These are phyloP conservation scores for Leishmania turanica DNA, from an alignment of 208 protist genomes.

Conservation along the genomic window DNA sequence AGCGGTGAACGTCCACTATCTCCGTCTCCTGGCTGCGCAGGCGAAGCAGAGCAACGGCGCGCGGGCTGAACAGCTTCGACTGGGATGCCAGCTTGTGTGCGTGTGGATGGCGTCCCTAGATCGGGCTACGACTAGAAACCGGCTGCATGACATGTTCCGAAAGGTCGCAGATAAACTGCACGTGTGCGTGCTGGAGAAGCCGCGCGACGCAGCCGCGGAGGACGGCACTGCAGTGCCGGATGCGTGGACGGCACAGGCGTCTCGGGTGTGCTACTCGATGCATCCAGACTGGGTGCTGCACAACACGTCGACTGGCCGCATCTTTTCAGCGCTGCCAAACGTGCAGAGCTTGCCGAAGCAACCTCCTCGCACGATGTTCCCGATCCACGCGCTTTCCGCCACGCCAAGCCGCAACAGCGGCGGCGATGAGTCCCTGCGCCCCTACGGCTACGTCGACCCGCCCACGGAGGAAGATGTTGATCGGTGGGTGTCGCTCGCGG, in stretches of 20 bases:
- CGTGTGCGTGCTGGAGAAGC: slow-evolving; percentile 30
- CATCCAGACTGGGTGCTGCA: slow-evolving; percentile 75
- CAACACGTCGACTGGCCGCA: slow-evolving; percentile 53
- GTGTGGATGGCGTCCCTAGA: slow-evolving; percentile 57
- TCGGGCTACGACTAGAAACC: slow-evolving; percentile 30
- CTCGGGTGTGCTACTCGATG: slow-evolving; percentile 59
- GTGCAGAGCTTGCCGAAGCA: slow-evolving; percentile 70
- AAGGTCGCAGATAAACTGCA: slow-evolving; percentile 20
- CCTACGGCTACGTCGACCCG: slow-evolving; percentile 2
- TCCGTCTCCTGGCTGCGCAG: slow-evolving; percentile 2
- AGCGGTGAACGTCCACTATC: slow-evolving; percentile 5
- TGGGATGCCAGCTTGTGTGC: slow-evolving; percentile 32
- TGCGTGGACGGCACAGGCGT: not conserved
- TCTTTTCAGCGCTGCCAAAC: slow-evolving; percentile 65
- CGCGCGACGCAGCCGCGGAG: not conserved
- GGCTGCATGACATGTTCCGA: slow-evolving; percentile 33
- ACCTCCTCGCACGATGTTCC: slow-evolving; percentile 29
- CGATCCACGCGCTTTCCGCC: slow-evolving; percentile 4
- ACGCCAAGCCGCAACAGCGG: not conserved
- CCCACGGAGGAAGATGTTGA: slow-evolving; percentile 17
- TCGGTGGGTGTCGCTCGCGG: slow-evolving; percentile 16
- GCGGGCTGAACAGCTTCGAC: slow-evolving; percentile 7
- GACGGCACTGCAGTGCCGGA: not conserved
- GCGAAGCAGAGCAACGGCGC: not conserved
- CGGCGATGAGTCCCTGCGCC: not conserved